phyloP scores from a whole-genome alignment of 331 rosid genomes.

The Dryas integrifolia region DNA sequence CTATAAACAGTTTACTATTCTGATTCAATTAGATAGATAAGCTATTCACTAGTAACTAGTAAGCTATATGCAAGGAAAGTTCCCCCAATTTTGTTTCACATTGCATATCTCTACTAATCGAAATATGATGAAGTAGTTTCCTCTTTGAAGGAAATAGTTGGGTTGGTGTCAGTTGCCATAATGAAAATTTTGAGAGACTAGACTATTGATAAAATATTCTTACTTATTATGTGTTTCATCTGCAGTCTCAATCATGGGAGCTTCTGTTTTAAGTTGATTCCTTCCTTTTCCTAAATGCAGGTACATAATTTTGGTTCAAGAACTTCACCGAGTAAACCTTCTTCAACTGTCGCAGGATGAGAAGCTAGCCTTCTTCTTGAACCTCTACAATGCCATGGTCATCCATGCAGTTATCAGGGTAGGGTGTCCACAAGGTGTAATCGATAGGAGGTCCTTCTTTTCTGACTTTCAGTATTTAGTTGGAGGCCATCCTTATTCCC shows the following conservation, averaged over 20 bases:
- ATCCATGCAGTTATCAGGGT: constrained; percentile 69
- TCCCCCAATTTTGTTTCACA: neutral
- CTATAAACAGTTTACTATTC: neutral
- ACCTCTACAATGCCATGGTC: constrained; percentile 87
- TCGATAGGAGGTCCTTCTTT: constrained; percentile 69
- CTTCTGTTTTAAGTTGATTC: constrained; percentile 9
- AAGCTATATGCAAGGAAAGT: neutral
- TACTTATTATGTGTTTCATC: neutral
- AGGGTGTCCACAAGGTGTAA: constrained; percentile 63
- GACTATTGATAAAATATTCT: neutral
- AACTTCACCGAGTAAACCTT: constrained; percentile 74
- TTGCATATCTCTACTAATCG: neutral
- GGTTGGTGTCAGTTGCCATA: neutral
- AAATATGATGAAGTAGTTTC: neutral
- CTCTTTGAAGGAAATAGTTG: neutral
- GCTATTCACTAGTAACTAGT: neutral
- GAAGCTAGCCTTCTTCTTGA: constrained; percentile 79
- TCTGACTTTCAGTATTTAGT: constrained; percentile 74
- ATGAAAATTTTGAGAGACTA: neutral
- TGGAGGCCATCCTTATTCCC: constrained; percentile 78
- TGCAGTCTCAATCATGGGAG: neutral
- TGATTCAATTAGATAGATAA: neutral
- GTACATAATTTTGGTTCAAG: constrained; percentile 69
- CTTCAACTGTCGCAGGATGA: constrained; percentile 56
- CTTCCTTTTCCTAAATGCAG: constrained; percentile 35